These are phyloP conservation scores for Triticum dicoccoides DNA, from an alignment of 176 grass and related monocot genomes.

Conservation along the genomic window DNA sequence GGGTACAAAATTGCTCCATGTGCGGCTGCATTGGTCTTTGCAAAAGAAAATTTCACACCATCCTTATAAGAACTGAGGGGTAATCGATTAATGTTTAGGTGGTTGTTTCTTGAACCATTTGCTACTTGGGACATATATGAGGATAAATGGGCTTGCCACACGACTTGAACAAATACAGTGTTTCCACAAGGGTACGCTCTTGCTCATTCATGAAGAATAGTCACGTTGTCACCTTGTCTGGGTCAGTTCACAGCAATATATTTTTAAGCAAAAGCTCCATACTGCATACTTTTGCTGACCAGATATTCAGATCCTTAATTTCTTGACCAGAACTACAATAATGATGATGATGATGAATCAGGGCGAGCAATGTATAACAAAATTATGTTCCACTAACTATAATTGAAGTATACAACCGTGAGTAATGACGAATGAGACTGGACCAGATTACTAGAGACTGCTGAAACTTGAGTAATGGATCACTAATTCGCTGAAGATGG, in stretches of 20 bases:
- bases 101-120: constrained; percentile 9
- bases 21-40: too few species aligned
- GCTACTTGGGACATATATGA: background rate
- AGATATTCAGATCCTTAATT: constrained; percentile 2
- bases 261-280: background rate
- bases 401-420: background rate
- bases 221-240: background rate
- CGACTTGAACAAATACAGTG: background rate
- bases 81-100: background rate
- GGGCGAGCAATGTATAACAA: background rate
- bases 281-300: background rate
- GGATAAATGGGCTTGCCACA: background rate
- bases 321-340: background rate
- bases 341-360: background rate
- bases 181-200: background rate
- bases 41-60: too few species aligned
- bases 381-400: background rate
- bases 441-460: background rate
- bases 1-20: too few species aligned
- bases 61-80: too few species aligned
- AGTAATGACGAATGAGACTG: background rate
- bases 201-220: background rate
- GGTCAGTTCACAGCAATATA: background rate
- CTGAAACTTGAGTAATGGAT: constrained; percentile 9
- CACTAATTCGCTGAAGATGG: background rate